Conservation (phyloP, 148 eudicot genomes). For the Diospyros kaki region DNA sequence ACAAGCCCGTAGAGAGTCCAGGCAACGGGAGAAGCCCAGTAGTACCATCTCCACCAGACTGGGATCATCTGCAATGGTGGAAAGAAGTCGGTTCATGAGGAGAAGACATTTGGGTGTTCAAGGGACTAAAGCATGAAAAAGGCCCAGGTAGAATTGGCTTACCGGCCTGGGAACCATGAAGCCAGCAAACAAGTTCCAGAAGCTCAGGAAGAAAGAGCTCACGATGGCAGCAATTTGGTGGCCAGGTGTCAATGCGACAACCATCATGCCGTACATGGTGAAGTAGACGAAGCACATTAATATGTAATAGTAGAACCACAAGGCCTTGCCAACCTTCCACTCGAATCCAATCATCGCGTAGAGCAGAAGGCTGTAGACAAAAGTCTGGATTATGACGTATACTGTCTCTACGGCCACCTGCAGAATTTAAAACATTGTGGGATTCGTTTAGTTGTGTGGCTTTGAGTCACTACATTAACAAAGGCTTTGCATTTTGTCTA, state of each 20-base stretch:
- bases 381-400: slow-evolving; percentile 43
- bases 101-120: too few relatives aligned
- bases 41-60: slow-evolving; percentile 92
- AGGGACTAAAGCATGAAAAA: background rate
- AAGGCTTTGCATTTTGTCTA: background rate
- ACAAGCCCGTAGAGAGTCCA: slow-evolving; percentile 79
- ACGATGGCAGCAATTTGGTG: slow-evolving; percentile 49
- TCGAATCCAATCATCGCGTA: slow-evolving; percentile 77
- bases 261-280: slow-evolving; percentile 78
- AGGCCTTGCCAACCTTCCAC: slow-evolving; percentile 45
- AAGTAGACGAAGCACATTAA: slow-evolving; percentile 54
- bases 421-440: background rate
- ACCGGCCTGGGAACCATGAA: slow-evolving; percentile 65
- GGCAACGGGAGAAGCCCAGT: slow-evolving; percentile 59
- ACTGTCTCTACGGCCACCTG: slow-evolving; percentile 62
- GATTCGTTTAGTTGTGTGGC: background rate
- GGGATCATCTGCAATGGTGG: slow-evolving; percentile 55
- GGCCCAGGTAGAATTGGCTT: background rate
- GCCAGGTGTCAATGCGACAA: slow-evolving; percentile 63
- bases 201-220: slow-evolving; percentile 57
- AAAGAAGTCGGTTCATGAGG: background rate
- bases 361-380: slow-evolving; percentile 37
- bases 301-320: slow-evolving; percentile 59
- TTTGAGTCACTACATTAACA: background rate
- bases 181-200: slow-evolving; percentile 78